Base-by-base conservation (phyloP, 108 stramenopile genomes). In the Pseudonitzschia delicatissima region DNA sequence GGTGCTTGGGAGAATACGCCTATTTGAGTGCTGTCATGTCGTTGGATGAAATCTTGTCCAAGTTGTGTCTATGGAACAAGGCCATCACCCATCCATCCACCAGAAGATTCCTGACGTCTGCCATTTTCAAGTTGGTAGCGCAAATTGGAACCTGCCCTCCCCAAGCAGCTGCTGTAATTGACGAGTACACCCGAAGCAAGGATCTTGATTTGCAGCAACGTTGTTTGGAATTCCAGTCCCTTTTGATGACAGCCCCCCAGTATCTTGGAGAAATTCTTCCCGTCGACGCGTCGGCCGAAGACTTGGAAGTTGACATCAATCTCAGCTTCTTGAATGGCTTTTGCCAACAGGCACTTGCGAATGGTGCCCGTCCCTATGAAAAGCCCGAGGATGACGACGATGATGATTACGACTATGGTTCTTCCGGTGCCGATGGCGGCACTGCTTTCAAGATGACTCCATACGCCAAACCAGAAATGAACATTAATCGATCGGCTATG, bases 1-100 rank as follows among this genome's bases (percentile, higher is more conserved):
- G 98, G 98, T 92, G 93, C 37, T 86, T 99, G 55, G 98, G 98
- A 29, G 98, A 99, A 80, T 99, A 98, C 79, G 97, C 86, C 27
- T 97, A 95, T 62, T 80, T 99, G 64, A 77, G 85, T 40, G 74
- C 87, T 9, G 64, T 39, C 44, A 60, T 68, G 59, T 51, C 82
- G n/a, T 68, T 94, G 58, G 86, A 86, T 15, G 81, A 77, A 51
- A 81, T 97, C 34, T 65, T 95, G 57, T 67, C 80, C 33, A 70
- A 80, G 23, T 77, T 99, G 45, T 96, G 94, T 73, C 73, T 73
- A 40, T 74, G 78, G 36, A 68, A 77, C 48, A 78, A 79, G 32
- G 66, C 79, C 8, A 48, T 47, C 3, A 60, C 76, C 61, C 44
- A 66, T 3, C 49, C 75, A 9, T 55, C 62, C 35, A 96, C 97